Evolutionary conservation across 352 stramenopile species (phyloP).

Genomic region (Globisporangium radiosum): DNA sequence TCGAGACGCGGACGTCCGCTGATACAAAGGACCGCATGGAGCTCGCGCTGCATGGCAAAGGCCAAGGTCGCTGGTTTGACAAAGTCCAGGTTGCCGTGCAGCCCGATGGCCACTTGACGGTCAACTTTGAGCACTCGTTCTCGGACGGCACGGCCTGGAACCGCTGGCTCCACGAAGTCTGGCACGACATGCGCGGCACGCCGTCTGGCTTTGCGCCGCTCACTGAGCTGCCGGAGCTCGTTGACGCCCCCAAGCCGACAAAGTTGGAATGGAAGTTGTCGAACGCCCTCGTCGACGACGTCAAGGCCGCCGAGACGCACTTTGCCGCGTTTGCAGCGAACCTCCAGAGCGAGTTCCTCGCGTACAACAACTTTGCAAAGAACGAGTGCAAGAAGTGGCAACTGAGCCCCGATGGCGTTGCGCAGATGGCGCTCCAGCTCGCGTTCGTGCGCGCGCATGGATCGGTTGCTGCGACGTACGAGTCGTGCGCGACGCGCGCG

Average conservation of each 20-base stretch:
- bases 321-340: slow-evolving; percentile 66
- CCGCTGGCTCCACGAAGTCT: slow-evolving; percentile 89
- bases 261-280: slow-evolving; percentile 72
- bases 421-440: slow-evolving; percentile 90
- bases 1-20: slow-evolving; percentile 66
- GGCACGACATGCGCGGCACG: slow-evolving; percentile 83
- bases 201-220: slow-evolving; percentile 68
- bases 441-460: slow-evolving; percentile 81
- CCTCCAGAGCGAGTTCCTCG: slow-evolving; percentile 66
- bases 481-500: slow-evolving; percentile 88
- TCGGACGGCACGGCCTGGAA: slow-evolving; percentile 92
- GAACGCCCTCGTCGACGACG: slow-evolving; percentile 64
- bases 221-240: slow-evolving; percentile 54
- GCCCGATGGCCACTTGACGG: slow-evolving; percentile 73
- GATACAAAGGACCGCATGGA: slow-evolving; percentile 75
- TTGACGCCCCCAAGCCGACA: slow-evolving; percentile 29
- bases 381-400: slow-evolving; percentile 89
- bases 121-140: slow-evolving; percentile 95
- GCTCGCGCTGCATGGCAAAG: slow-evolving; percentile 80
- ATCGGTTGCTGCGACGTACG: slow-evolving; percentile 80
- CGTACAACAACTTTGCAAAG: slow-evolving; percentile 88
- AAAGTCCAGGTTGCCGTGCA: slow-evolving; percentile 89
- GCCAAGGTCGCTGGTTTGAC: slow-evolving; percentile 89
- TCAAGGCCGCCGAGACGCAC: slow-evolving; percentile 65
- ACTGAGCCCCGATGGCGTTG: slow-evolving; percentile 85